Evolutionary conservation across 495 filamentous ascomycete species (phyloP).

Genomic region (Darksidea phi): DNA sequence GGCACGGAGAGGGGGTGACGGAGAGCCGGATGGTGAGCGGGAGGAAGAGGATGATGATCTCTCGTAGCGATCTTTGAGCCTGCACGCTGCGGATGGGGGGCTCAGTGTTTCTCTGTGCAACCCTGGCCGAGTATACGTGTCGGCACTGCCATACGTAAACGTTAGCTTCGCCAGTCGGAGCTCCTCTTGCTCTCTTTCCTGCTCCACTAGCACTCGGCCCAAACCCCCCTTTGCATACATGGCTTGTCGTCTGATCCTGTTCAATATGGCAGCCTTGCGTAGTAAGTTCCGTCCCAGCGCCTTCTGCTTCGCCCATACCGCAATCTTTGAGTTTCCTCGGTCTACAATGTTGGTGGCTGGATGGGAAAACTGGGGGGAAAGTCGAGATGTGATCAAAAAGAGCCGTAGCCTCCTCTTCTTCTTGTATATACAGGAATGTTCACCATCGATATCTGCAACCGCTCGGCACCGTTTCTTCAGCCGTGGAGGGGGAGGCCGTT

Average conservation of each 20-base stretch:
- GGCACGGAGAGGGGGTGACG: slow-evolving; percentile 1
- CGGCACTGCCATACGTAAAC: slow-evolving; percentile 31
- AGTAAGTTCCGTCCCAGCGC: slow-evolving; percentile 45
- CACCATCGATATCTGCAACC: slow-evolving; percentile 62
- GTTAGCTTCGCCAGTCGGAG: slow-evolving; percentile 25
- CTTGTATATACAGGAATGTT: slow-evolving; percentile 48
- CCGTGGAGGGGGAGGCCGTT: slow-evolving; percentile 18
- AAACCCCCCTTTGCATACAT: slow-evolving; percentile 13
- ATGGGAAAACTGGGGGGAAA: slow-evolving; percentile 65
- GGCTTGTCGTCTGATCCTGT: slow-evolving; percentile 44
- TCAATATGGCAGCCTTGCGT: slow-evolving; percentile 59
- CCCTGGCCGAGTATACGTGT: slow-evolving; percentile 25
- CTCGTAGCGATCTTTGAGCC: slow-evolving; percentile 2
- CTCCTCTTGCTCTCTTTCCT: slow-evolving; percentile 30
- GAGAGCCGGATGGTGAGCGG: not conserved
- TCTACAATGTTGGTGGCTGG: slow-evolving; percentile 68
- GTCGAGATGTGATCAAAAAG: slow-evolving; percentile 64
- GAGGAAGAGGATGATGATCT: not conserved
- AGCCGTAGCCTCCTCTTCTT: slow-evolving; percentile 69
- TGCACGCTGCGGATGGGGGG: slow-evolving; percentile 4
- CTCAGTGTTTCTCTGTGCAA: not conserved
- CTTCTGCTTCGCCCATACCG: slow-evolving; percentile 53
- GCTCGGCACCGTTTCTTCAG: slow-evolving; percentile 56
- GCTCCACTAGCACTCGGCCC: slow-evolving; percentile 21
- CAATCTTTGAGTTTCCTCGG: slow-evolving; percentile 55